Evolutionary conservation across 768 basidiomycete species (phyloP).

Genomic region (Tephrocybe sp.): DNA sequence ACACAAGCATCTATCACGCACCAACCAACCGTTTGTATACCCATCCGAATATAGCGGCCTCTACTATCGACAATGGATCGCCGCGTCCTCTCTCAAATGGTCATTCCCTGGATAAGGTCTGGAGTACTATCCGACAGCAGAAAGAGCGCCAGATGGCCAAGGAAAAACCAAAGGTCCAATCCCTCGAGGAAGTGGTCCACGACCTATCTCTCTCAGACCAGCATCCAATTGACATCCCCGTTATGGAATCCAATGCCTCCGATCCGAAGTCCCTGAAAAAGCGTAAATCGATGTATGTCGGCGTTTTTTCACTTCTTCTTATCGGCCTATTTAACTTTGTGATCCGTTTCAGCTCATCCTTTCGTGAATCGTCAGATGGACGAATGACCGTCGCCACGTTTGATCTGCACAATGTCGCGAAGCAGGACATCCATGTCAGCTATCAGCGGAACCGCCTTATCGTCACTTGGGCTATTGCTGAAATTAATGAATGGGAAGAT

Average conservation of each 20-base stretch:
- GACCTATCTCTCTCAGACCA: conserved; percentile 31
- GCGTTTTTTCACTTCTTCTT: conserved; percentile 7
- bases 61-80: conserved; percentile 37
- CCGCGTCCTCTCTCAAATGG: conserved; percentile 37
- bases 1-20: conserved; percentile 25
- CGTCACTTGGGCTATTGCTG: conserved; percentile 64
- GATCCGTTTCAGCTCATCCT: conserved; percentile 48
- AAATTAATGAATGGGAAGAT: conserved; percentile 60
- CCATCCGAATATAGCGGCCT: conserved; percentile 37
- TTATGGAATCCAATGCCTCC: conserved; percentile 34
- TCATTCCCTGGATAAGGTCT: conserved; percentile 54
- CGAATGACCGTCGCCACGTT: conserved; percentile 69
- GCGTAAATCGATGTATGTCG: conserved; percentile 61
- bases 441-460: conserved; percentile 61
- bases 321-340: conserved; percentile 12
- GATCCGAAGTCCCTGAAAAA: conserved; percentile 47
- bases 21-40: conserved; percentile 27
- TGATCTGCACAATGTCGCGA: conserved; percentile 65
- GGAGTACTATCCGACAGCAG: conserved; percentile 61
- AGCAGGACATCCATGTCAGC: conserved; percentile 74
- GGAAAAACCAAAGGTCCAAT: conserved; percentile 68
- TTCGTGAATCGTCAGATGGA: conserved; percentile 71
- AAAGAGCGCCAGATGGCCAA: conserved; percentile 68
- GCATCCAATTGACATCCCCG: conserved; percentile 34
- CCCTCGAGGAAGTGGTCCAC: conserved; percentile 47